phyloP scores from a whole-genome alignment of 2,329 filamentous ascomycete genomes.

The Rutstroemia sp. region DNA sequence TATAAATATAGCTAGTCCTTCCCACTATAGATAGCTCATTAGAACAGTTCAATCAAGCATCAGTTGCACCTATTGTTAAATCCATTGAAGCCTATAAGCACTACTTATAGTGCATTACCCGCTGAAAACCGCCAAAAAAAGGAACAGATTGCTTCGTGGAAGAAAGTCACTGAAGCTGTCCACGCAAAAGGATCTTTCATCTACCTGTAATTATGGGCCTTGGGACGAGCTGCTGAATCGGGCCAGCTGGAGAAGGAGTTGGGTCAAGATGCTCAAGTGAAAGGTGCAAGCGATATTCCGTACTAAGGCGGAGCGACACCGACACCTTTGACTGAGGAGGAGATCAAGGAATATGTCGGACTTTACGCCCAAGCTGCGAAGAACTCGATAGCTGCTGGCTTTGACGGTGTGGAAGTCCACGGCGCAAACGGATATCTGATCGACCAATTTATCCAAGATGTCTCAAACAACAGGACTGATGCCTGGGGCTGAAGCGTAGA shows the following conservation, averaged over 20 bases:
- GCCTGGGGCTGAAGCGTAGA: slow-evolving; percentile 43
- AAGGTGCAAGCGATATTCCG: slow-evolving; percentile 19
- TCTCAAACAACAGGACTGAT: slow-evolving; percentile 49
- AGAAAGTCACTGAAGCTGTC: slow-evolving; percentile 48
- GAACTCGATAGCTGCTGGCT: slow-evolving; percentile 46
- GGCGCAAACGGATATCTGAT: slow-evolving; percentile 29
- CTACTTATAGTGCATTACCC: too few relatives aligned
- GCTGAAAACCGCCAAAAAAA: too few relatives aligned
- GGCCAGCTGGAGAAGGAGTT: slow-evolving; percentile 12
- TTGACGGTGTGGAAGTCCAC: slow-evolving; percentile 44
- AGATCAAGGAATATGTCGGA: slow-evolving; percentile 32
- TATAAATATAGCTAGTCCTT: too few relatives aligned
- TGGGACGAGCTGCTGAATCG: slow-evolving; percentile 39
- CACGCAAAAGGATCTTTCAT: slow-evolving; percentile 52
- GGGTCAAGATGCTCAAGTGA: slow-evolving; percentile 19
- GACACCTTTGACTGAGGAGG: slow-evolving; percentile 32
- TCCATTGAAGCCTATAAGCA: too few relatives aligned
- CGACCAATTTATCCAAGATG: slow-evolving; percentile 28
- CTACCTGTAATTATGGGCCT: slow-evolving; percentile 52
- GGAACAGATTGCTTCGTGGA: slow-evolving; percentile 49
- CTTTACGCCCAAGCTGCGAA: slow-evolving; percentile 29
- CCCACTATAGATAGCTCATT: too few relatives aligned
- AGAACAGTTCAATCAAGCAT: too few relatives aligned
- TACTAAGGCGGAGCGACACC: slow-evolving; percentile 19
- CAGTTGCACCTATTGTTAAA: too few relatives aligned